Conservation (phyloP, 208 protist genomes). For the Acanthamoeba lenticulata region DNA sequence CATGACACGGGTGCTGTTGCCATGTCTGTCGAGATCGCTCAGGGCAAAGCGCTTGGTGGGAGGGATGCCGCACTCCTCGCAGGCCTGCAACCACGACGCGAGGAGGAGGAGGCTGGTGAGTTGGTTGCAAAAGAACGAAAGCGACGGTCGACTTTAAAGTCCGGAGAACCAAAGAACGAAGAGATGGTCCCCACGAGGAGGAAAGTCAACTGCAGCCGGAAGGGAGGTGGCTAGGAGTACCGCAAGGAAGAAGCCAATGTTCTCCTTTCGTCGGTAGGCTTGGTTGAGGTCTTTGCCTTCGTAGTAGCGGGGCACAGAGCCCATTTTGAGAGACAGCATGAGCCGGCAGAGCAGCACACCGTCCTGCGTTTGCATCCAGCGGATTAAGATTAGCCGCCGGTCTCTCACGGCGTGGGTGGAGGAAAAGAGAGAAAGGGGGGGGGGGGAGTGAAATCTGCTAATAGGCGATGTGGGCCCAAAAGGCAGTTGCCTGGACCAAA, state of each 20-base stretch:
- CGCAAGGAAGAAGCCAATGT: constrained; percentile 33
- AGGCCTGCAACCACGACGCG: background rate
- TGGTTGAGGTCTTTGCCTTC: constrained; percentile 26
- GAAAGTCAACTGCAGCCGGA: background rate
- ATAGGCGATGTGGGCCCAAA: too few species aligned
- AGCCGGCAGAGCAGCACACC: constrained; percentile 28
- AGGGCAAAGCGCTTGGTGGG: background rate
- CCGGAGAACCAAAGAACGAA: background rate
- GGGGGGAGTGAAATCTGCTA: too few species aligned
- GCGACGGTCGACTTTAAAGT: background rate
- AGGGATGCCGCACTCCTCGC: constrained; percentile 18
- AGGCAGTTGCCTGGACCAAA: too few species aligned
- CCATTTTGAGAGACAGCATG: constrained; percentile 20
- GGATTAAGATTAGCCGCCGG: too few species aligned
- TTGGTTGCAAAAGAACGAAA: background rate
- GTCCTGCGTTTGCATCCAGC: background rate
- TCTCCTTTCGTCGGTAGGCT: constrained; percentile 22
- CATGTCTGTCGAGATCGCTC: constrained; percentile 4
- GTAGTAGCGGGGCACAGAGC: background rate
- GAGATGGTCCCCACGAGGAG: background rate
- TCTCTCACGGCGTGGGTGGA: background rate
- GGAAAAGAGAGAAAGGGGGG: background rate
- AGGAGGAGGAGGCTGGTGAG: too few species aligned
- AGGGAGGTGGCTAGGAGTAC: background rate
- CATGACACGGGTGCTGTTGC: background rate